Conservation (phyloP, 257 asterid genomes). For the Craterostigma plantagineum region DNA sequence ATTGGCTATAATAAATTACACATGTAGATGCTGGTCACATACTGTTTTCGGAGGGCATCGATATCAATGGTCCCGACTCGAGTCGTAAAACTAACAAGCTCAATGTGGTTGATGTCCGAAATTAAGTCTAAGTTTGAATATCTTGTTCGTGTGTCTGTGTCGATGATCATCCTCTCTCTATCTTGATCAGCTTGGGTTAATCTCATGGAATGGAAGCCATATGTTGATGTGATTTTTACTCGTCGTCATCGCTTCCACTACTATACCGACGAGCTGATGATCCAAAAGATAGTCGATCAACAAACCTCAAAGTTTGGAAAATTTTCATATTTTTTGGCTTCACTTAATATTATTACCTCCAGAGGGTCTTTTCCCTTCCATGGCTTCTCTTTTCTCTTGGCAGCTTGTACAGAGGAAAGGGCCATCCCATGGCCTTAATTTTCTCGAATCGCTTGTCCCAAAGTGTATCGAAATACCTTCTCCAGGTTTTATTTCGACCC, state of each 20-base stretch:
- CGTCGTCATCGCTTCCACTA: slow-evolving; percentile 60
- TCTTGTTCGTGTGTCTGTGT: no score
- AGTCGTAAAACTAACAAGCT: no score
- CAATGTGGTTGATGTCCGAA: no score
- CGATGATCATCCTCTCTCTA: no score
- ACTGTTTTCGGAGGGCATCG: no score
- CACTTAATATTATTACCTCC: slow-evolving; percentile 39
- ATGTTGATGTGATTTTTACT: no score
- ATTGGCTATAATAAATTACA: no score
- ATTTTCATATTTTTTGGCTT: neutral
- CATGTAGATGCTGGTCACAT: no score
- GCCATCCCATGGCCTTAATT: slow-evolving; percentile 89
- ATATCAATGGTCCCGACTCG: no score
- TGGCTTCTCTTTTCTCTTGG: slow-evolving; percentile 93
- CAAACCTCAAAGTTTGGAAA: neutral
- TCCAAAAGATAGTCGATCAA: neutral
- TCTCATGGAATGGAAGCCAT: no score
- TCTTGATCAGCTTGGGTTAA: no score
- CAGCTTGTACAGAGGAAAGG: slow-evolving; percentile 91
- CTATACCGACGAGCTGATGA: slow-evolving; percentile 54
- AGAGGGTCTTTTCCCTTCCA: slow-evolving; percentile 79
- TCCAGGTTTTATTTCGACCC: slow-evolving; percentile 83
- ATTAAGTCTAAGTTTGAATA: no score
- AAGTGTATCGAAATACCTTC: slow-evolving; percentile 81
- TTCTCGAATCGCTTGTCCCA: slow-evolving; percentile 31